Conservation (phyloP, 352 stramenopile genomes). For the Phytopythium sindhum region DNA sequence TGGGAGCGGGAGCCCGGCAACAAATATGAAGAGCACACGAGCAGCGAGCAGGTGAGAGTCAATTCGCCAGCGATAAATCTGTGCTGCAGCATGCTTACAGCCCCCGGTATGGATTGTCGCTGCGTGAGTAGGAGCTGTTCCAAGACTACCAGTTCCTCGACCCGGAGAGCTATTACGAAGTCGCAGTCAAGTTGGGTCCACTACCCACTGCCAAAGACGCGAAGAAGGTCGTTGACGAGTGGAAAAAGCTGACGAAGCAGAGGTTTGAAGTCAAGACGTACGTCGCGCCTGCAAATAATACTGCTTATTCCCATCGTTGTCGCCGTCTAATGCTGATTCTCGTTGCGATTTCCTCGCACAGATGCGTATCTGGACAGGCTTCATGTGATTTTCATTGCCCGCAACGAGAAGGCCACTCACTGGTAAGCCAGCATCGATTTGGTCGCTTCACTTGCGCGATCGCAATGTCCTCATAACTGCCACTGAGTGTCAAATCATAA, state of each 20-base stretch:
- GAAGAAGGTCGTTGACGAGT: slow-evolving; percentile 51
- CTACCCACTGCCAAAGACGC: slow-evolving; percentile 39
- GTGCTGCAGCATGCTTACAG: not conserved
- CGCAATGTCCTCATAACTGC: slow-evolving; percentile 6
- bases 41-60: slow-evolving; percentile 51
- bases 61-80: not conserved
- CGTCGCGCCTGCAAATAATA: not conserved
- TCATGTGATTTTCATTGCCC: slow-evolving; percentile 65
- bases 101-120: not conserved
- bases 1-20: slow-evolving; percentile 77
- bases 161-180: slow-evolving; percentile 71
- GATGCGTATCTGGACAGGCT: slow-evolving; percentile 43
- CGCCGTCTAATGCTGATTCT: slow-evolving; percentile 1
- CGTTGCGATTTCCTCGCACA: slow-evolving; percentile 12
- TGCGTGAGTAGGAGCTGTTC: slow-evolving; percentile 59
- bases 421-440: slow-evolving; percentile 34
- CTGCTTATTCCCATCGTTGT: not conserved
- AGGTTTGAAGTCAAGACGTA: slow-evolving; percentile 54
- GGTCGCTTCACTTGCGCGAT: not conserved
- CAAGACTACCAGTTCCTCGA: slow-evolving; percentile 85
- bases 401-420: slow-evolving; percentile 53
- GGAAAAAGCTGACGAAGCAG: slow-evolving; percentile 44
- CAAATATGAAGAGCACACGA: slow-evolving; percentile 81
- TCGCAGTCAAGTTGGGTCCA: slow-evolving; percentile 71
- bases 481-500: not conserved